phyloP scores from a whole-genome alignment of 2,329 filamentous ascomycete species.

The Albophoma yamanashiensis region DNA sequence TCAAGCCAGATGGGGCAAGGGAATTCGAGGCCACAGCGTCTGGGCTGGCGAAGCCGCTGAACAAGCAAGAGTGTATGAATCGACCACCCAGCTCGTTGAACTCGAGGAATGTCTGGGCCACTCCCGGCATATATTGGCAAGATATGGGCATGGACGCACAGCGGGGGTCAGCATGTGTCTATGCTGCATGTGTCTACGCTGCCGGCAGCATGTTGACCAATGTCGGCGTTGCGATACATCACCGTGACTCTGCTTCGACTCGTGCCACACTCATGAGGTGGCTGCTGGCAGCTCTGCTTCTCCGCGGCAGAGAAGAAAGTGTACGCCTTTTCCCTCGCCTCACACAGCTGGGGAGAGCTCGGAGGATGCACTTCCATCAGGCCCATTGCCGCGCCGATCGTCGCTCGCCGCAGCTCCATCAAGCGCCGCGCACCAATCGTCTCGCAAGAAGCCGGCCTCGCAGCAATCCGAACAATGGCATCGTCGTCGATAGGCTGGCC shows the following conservation, averaged over 20 bases:
- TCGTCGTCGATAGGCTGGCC: too few species aligned
- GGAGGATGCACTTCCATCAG: background rate
- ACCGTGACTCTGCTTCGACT: too few species aligned
- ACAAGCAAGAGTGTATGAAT: too few species aligned
- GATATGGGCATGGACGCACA: background rate
- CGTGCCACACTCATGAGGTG: background rate
- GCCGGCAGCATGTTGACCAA: background rate
- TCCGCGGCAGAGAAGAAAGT: background rate
- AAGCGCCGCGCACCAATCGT: background rate
- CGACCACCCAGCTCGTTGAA: background rate
- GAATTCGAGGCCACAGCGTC: too few species aligned
- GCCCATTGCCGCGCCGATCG: background rate
- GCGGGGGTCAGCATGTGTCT: background rate
- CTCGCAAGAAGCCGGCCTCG: background rate
- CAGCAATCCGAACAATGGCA: background rate
- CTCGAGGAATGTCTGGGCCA: background rate
- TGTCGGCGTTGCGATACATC: background rate
- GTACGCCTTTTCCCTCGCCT: background rate
- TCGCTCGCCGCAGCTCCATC: background rate
- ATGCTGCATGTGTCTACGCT: background rate
- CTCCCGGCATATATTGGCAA: background rate
- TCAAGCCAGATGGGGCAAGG: too few species aligned
- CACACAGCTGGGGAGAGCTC: background rate
- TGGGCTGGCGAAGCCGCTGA: too few species aligned
- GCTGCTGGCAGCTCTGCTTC: background rate